Base-by-base conservation (phyloP, 163 green algal genomes). In the Chlamydomonas reinhardtii region DNA sequence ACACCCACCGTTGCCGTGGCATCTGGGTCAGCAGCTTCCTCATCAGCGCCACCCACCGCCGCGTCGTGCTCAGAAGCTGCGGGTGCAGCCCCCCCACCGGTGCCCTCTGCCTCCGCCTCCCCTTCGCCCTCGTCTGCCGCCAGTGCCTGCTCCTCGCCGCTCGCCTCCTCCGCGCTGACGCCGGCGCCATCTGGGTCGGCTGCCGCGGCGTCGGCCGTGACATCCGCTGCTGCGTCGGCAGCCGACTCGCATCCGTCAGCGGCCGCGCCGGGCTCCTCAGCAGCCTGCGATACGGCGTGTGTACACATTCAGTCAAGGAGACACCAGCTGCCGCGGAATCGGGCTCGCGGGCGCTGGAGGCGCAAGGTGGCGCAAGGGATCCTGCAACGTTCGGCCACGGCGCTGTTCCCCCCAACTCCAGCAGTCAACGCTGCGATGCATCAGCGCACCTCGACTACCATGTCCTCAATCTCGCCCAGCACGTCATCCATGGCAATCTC, bases 381-480 rank as follows among this genome's bases (percentile, higher is more conserved):
- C n/a, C n/a, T n/a, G n/a, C n/a, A n/a, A n/a, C n/a, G n/a, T n/a
- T n/a, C n/a, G n/a, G n/a, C n/a, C n/a, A n/a, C n/a, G n/a, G n/a
- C n/a, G n/a, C n/a, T n/a, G n/a, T n/a, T n/a, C n/a, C n/a, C n/a
- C n/a, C n/a, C n/a, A n/a, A n/a, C n/a, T n/a, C n/a, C n/a, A n/a
- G n/a, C n/a, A n/a, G n/a, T n/a, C n/a, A n/a, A n/a, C n/a, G n/a
- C n/a, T n/a, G n/a, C n/a, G n/a, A n/a, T n/a, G n/a, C n/a, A n/a
- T n/a, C n/a, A n/a, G n/a, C 48, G 12, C 48, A 56, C 48, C 68
- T 76, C 52, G 2, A 16, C 35, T 22, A 85, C 79, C 43, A 85
- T 22, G 22, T 54, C 79, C 34, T 85, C 79, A 37, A 85, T 85
- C 52, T 85, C 79, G 24, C 79, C 79, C 68, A 85, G 48, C 66